Conservation (phyloP, 108 stramenopile genomes). For the Stephanodiscus minutulus region DNA sequence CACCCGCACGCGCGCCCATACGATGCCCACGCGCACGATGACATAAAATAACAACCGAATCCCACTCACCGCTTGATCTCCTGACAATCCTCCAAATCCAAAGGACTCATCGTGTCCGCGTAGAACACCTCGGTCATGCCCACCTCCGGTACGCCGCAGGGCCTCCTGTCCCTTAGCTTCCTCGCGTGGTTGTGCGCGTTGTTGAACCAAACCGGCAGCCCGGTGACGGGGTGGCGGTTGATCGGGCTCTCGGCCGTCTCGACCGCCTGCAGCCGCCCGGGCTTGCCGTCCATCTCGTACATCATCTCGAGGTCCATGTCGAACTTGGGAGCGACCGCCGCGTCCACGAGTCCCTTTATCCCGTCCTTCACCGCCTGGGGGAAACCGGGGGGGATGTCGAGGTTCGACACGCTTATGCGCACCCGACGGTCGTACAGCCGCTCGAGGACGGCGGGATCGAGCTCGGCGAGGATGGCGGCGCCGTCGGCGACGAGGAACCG, state of each 20-base stretch:
- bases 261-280: slow-evolving; percentile 82
- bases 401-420: slow-evolving; percentile 82
- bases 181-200: slow-evolving; percentile 91
- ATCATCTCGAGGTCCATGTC: slow-evolving; percentile 95
- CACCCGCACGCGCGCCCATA: not conserved
- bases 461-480: slow-evolving; percentile 83
- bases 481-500: slow-evolving; percentile 89
- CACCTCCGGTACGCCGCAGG: slow-evolving; percentile 90
- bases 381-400: slow-evolving; percentile 75
- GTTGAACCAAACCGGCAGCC: slow-evolving; percentile 89
- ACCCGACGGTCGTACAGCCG: slow-evolving; percentile 80
- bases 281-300: slow-evolving; percentile 86
- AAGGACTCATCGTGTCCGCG: slow-evolving; percentile 86
- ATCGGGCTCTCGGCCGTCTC: slow-evolving; percentile 85
- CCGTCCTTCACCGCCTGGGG: slow-evolving; percentile 76
- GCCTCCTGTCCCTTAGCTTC: slow-evolving; percentile 83
- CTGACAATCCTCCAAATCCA: slow-evolving; percentile 80
- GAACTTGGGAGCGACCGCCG: slow-evolving; percentile 88
- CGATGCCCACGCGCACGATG: not conserved
- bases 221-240: slow-evolving; percentile 89
- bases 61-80: slow-evolving; percentile 80
- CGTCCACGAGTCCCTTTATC: slow-evolving; percentile 71
- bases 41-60: not conserved
- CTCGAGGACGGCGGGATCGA: slow-evolving; percentile 72
- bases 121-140: slow-evolving; percentile 94